Percentiles rank a stretch among this genome's conserved stretches.
Evolutionary conservation across 768 basidiomycete genomes (phyloP).

Genomic region (Phanerochaete carnosa): DNA sequence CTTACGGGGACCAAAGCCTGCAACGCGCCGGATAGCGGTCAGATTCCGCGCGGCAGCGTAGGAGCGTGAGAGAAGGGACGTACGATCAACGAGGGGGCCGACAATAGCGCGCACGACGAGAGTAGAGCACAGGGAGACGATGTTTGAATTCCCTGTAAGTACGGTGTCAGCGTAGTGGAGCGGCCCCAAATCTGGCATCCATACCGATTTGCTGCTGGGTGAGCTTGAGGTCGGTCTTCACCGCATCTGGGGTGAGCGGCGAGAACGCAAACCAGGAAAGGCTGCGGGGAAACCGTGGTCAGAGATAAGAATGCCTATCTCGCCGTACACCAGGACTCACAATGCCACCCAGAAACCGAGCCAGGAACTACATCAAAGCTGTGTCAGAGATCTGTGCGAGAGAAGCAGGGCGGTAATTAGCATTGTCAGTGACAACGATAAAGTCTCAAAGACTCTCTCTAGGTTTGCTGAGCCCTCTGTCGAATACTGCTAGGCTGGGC

Average conservation of each 20-base stretch:
- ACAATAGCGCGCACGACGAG: conserved; percentile 43
- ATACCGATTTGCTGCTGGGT: conserved; percentile 42
- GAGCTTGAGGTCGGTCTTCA: conserved; percentile 49
- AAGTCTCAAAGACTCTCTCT: too few relatives aligned
- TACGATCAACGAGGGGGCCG: conserved; percentile 49
- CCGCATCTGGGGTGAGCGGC: conserved; percentile 55
- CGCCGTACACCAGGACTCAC: conserved; percentile 14
- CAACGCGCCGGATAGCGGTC: neutral
- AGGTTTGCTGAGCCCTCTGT: too few relatives aligned
- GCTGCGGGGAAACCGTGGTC: conserved; percentile 14
- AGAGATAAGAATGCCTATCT: neutral
- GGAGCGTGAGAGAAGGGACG: conserved; percentile 4
- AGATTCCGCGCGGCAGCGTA: neutral
- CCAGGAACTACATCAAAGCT: conserved; percentile 20
- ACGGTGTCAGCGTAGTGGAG: neutral
- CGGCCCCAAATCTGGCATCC: conserved; percentile 1
- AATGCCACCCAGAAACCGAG: conserved; percentile 53
- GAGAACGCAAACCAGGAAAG: conserved; percentile 57
- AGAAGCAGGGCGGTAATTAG: neutral
- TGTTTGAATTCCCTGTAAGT: conserved; percentile 42
- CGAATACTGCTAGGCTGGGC: too few relatives aligned
- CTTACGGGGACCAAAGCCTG: conserved; percentile 46
- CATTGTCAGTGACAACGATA: neutral
- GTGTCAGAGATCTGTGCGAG: neutral
- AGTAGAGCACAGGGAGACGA: conserved; percentile 45